Conservation (phyloP, 768 basidiomycete genomes). For the Phlebiopsis gigantea region DNA sequence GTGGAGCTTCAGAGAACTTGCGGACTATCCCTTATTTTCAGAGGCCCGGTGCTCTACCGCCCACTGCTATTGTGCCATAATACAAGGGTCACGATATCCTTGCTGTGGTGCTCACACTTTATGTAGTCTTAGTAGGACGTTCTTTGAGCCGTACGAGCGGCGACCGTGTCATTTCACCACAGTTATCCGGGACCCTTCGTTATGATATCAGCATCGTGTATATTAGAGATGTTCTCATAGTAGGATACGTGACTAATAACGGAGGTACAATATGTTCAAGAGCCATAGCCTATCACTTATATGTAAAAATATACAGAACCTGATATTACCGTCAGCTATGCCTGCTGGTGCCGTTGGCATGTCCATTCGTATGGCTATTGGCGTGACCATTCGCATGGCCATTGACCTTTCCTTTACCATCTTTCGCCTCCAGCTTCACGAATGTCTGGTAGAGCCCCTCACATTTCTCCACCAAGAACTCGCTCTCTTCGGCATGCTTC, state of each 20-base stretch:
- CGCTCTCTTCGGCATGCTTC: slow-evolving; percentile 41
- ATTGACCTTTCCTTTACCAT: neutral
- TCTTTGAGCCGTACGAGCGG: too few relatives aligned
- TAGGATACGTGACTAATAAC: neutral
- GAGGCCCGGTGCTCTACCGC: slow-evolving; percentile 19
- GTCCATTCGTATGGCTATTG: neutral
- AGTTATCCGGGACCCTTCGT: too few relatives aligned
- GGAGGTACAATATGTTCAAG: neutral
- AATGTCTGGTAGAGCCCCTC: slow-evolving; percentile 46
- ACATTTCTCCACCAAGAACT: slow-evolving; percentile 46
- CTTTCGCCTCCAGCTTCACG: slow-evolving; percentile 22
- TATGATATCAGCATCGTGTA: too few relatives aligned
- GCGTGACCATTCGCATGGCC: neutral
- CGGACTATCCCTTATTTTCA: slow-evolving; percentile 75
- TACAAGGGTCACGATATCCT: too few relatives aligned
- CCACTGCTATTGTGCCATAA: too few relatives aligned
- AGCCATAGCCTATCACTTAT: neutral
- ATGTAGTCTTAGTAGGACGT: too few relatives aligned
- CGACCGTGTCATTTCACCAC: too few relatives aligned
- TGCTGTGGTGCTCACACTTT: too few relatives aligned
- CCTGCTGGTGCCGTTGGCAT: neutral
- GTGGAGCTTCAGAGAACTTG: slow-evolving; percentile 58
- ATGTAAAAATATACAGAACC: neutral
- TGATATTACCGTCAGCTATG: neutral
- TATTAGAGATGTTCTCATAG: too few relatives aligned